Percentiles rank a stretch among this genome's conserved stretches.
Conservation (phyloP, 306 rosid species). For the Prunus salicina region DNA sequence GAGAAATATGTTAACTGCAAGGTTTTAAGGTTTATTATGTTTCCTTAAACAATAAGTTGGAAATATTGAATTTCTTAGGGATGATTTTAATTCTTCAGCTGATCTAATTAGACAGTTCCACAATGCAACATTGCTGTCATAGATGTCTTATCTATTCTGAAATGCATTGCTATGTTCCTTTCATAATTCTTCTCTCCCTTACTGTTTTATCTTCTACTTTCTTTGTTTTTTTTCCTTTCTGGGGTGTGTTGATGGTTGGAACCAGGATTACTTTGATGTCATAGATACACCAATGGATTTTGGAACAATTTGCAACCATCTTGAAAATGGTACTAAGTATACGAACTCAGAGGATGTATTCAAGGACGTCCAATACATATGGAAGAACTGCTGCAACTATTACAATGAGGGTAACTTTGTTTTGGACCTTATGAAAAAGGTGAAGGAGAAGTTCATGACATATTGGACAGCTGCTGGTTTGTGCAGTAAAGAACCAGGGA, state of each 20-base stretch:
- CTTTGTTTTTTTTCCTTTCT: not conserved
- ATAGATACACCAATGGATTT: conserved; percentile 69
- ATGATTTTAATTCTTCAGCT: not conserved
- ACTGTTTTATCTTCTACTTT: not conserved
- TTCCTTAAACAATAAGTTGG: not conserved
- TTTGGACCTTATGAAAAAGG: conserved; percentile 69
- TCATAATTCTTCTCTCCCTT: not conserved
- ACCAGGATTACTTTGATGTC: conserved; percentile 74
- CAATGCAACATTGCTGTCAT: not conserved
- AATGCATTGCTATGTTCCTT: not conserved
- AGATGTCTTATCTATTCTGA: not conserved
- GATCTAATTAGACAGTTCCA: not conserved
- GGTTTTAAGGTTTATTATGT: not conserved
- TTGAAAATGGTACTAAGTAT: conserved; percentile 55
- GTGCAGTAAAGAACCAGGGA: conserved; percentile 41
- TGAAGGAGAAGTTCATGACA: conserved; percentile 65
- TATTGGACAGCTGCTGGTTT: conserved; percentile 65
- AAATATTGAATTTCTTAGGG: not conserved
- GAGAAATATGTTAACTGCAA: not conserved
- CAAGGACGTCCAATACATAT: conserved; percentile 60
- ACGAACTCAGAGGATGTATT: conserved; percentile 54
- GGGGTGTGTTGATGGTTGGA: conserved; percentile 20
- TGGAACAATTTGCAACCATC: conserved; percentile 64
- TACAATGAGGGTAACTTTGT: conserved; percentile 67
- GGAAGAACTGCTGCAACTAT: conserved; percentile 64